phyloP scores from a whole-genome alignment of 768 basidiomycete species.

The Auriscalpium vulgare region DNA sequence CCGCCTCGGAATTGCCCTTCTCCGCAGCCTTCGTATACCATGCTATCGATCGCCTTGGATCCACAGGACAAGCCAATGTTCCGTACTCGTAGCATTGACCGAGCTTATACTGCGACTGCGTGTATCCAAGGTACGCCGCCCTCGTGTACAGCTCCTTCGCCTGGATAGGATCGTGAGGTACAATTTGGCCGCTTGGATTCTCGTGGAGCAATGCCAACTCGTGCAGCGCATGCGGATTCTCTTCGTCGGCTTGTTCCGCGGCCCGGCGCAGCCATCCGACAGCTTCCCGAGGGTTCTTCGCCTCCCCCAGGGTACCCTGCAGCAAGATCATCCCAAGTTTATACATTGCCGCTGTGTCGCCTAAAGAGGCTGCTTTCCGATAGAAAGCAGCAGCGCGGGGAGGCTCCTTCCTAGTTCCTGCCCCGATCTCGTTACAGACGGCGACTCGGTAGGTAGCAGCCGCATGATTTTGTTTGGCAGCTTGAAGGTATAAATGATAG shows the following conservation, averaged over 20 bases:
- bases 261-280: constrained; percentile 92
- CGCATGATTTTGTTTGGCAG: constrained; percentile 94
- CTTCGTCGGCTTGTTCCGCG: constrained; percentile 94
- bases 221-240: constrained; percentile 95
- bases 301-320: constrained; percentile 75
- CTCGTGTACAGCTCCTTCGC: constrained; percentile 84
- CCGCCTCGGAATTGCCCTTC: constrained; percentile 91
- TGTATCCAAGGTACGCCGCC: constrained; percentile 89
- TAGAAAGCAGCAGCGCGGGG: constrained; percentile 91
- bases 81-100: constrained; percentile 96
- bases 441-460: constrained; percentile 94
- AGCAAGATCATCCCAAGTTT: constrained; percentile 98
- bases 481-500: constrained; percentile 94
- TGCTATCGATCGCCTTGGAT: constrained; percentile 89
- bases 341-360: constrained; percentile 98
- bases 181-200: constrained; percentile 52
- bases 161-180: constrained; percentile 73
- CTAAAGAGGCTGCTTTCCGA: constrained; percentile 90
- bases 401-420: constrained; percentile 85
- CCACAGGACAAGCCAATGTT: constrained; percentile 77
- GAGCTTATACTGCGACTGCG: constrained; percentile 90
- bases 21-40: constrained; percentile 99
- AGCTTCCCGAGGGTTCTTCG: constrained; percentile 83
- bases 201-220: constrained; percentile 89
- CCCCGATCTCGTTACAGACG: constrained; percentile 98